Evolutionary conservation across 768 basidiomycete species (phyloP).

Genomic region (Crepidotus variabilis): DNA sequence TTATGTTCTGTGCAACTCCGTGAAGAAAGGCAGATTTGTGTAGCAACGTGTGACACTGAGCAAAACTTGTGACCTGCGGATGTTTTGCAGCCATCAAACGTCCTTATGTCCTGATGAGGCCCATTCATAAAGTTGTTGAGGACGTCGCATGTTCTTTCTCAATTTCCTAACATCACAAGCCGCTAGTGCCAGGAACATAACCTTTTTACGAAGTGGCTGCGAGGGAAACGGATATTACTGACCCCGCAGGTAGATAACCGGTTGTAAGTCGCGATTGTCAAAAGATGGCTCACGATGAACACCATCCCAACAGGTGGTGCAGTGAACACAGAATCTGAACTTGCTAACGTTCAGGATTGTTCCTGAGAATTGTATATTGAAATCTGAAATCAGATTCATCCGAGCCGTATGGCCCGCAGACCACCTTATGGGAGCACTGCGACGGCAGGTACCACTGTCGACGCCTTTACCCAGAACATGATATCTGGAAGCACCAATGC

Average conservation of each 20-base stretch:
- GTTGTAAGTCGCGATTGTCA: neutral
- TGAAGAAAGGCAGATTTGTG: neutral
- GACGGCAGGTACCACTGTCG: conserved; percentile 10
- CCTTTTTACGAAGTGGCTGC: neutral
- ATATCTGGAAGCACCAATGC: neutral
- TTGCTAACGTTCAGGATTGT: neutral
- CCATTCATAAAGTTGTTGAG: neutral
- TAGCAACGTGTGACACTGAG: neutral
- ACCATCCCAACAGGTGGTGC: too few relatives aligned
- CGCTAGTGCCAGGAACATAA: neutral
- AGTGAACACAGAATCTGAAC: too few relatives aligned
- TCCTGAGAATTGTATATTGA: neutral
- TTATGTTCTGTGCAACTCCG: neutral
- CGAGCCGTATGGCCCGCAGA: conserved; percentile 18
- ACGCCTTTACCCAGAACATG: conserved; percentile 1
- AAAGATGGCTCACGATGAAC: neutral
- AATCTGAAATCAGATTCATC: neutral
- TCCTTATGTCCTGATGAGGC: too few relatives aligned
- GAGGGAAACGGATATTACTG: neutral
- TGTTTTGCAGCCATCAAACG: too few relatives aligned
- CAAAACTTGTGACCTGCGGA: neutral
- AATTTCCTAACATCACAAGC: neutral
- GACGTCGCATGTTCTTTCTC: neutral
- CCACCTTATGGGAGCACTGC: conserved; percentile 12
- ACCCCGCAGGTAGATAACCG: neutral